These are phyloP conservation scores for Penicillium pulvis DNA, from an alignment of 495 filamentous ascomycete species.

Conservation along the genomic window DNA sequence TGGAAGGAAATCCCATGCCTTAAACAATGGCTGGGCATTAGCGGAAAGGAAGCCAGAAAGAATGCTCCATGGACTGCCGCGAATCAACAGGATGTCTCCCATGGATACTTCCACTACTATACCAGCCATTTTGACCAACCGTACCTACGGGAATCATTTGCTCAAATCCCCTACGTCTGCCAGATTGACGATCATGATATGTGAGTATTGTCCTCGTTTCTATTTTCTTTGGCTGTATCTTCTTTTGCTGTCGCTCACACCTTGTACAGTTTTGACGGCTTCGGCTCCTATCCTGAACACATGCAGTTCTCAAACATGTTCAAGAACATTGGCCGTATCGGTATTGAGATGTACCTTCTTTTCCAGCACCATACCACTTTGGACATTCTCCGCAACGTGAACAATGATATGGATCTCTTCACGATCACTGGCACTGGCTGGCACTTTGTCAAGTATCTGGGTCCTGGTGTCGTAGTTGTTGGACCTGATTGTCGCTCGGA, in stretches of 20 bases:
- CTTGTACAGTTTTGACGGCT: constrained; percentile 83
- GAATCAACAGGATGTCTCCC: constrained; percentile 90
- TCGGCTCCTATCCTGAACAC: constrained; percentile 94
- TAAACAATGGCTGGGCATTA: constrained; percentile 90
- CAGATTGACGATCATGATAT: constrained; percentile 98
- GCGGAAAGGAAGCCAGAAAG: constrained; percentile 88
- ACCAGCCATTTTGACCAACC: constrained; percentile 97
- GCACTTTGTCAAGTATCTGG: constrained; percentile 97
- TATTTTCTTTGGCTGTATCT: too few species aligned
- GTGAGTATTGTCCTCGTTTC: constrained; percentile 57
- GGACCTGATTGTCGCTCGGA: constrained; percentile 92
- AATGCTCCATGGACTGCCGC: constrained; percentile 87
- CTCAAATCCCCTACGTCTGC: constrained; percentile 92
- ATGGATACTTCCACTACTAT: constrained; percentile 99
- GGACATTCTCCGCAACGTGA: constrained; percentile 85
- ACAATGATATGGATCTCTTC: constrained; percentile 87
- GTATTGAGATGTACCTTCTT: constrained; percentile 98
- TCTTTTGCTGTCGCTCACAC: constrained; percentile 27
- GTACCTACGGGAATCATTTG: constrained; percentile 89
- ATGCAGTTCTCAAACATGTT: constrained; percentile 98
- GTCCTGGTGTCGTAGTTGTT: constrained; percentile 85
- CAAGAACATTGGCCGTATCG: constrained; percentile 95
- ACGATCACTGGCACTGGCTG: constrained; percentile 95
- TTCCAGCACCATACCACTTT: constrained; percentile 98
- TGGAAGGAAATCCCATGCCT: constrained; percentile 95